Percentiles rank a stretch among this genome's conserved stretches.
These are phyloP conservation scores for Diaporthe sp. DNA, from an alignment of 2,329 filamentous ascomycete species.

Conservation along the genomic window DNA sequence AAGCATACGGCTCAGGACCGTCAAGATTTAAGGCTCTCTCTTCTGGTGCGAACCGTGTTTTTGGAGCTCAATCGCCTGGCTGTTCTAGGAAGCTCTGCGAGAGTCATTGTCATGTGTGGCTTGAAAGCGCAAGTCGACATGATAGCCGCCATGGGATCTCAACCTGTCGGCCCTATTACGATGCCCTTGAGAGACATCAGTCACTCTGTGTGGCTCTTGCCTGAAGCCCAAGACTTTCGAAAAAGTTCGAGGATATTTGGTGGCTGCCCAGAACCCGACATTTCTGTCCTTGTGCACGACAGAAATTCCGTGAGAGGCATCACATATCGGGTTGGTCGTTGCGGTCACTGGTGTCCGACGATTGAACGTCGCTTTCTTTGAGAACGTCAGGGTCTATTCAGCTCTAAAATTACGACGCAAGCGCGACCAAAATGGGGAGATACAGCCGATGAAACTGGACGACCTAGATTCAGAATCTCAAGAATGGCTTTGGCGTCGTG, in stretches of 20 bases:
- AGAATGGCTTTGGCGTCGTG: slow-evolving; percentile 9
- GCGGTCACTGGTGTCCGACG: neutral
- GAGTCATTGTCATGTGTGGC: neutral
- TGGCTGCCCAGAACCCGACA: neutral
- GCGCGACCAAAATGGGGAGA: neutral
- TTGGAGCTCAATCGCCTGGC: neutral
- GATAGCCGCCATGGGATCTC: neutral
- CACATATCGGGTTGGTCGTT: neutral
- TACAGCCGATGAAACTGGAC: neutral
- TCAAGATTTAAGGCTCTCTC: neutral
- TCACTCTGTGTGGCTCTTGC: neutral
- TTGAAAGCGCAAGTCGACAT: neutral
- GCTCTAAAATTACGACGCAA: neutral
- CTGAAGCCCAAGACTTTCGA: neutral
- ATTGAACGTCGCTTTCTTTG: neutral
- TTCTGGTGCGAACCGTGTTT: neutral
- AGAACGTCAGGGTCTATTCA: slow-evolving; percentile 12
- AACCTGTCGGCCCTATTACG: neutral
- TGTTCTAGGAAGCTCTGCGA: neutral
- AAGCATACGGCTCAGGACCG: neutral
- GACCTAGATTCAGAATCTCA: neutral
- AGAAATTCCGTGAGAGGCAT: neutral
- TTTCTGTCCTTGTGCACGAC: slow-evolving; percentile 1
- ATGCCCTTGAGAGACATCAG: neutral
- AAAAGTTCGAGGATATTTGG: neutral